Conservation (phyloP, 331 rosid genomes). For the Cydonia oblonga region DNA sequence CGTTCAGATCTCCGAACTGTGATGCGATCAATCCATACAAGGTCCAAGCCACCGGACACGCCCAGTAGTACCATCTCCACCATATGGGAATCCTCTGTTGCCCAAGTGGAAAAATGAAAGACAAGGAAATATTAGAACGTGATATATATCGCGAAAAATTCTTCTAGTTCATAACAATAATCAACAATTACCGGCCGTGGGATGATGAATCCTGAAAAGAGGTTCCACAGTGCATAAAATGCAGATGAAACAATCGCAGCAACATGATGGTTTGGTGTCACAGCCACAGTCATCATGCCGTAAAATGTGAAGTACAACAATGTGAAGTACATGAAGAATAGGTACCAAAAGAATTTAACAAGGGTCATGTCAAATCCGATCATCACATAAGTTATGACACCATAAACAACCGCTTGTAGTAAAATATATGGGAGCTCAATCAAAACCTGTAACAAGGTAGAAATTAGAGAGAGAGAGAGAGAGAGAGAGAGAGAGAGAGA, state of each 20-base stretch:
- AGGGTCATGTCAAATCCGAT: conserved; percentile 60
- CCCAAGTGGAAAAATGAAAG: neutral
- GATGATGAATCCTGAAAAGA: conserved; percentile 61
- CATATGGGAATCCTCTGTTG: neutral
- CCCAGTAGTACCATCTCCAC: neutral
- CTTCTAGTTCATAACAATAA: too few relatives aligned
- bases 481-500: neutral
- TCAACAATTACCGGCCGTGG: conserved; percentile 20
- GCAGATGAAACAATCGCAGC: conserved; percentile 40
- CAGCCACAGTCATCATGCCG: conserved; percentile 71
- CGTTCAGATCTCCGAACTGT: conserved; percentile 53
- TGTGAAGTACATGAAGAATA: conserved; percentile 55
- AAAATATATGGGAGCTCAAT: conserved; percentile 61
- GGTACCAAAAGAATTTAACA: conserved; percentile 54
- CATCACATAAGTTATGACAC: conserved; percentile 60
- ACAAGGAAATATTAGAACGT: too few relatives aligned
- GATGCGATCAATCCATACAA: conserved; percentile 65
- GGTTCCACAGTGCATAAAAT: conserved; percentile 52
- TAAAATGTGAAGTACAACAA: conserved; percentile 56
- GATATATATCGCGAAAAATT: too few relatives aligned
- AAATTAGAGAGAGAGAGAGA: neutral
- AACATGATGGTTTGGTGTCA: conserved; percentile 59
- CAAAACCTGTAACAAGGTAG: conserved; percentile 7
- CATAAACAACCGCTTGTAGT: conserved; percentile 42
- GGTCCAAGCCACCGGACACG: conserved; percentile 55